phyloP scores from a whole-genome alignment of 495 filamentous ascomycete genomes.

The Annulohypoxylon bovei region DNA sequence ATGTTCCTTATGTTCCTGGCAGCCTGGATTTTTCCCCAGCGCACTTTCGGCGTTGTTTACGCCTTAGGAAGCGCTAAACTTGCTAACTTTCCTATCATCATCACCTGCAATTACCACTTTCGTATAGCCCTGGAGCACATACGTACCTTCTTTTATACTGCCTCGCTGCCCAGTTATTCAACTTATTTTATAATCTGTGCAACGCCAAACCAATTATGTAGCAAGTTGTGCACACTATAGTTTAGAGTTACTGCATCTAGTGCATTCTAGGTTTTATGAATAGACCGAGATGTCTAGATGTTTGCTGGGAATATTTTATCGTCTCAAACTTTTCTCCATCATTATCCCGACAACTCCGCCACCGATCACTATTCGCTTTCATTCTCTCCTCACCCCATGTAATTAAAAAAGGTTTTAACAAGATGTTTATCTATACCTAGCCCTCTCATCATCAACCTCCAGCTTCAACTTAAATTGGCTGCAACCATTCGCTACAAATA shows the following conservation, averaged over 20 bases:
- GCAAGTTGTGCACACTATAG: conserved; percentile 3
- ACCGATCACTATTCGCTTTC: conserved; percentile 5
- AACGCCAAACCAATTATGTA: conserved; percentile 8
- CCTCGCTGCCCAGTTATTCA: not conserved
- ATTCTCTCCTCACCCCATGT: not conserved
- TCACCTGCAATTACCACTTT: conserved; percentile 4
- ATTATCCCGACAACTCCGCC: not conserved
- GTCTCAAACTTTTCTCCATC: not conserved
- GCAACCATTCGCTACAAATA: not conserved
- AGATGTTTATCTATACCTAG: not conserved
- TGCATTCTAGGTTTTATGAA: conserved; percentile 20
- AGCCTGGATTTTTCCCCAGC: conserved; percentile 15
- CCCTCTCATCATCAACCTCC: not conserved
- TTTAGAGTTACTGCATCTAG: conserved; percentile 10
- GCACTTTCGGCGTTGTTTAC: conserved; percentile 7
- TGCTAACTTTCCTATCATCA: not conserved
- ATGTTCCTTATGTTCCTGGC: not conserved
- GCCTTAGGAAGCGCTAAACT: not conserved
- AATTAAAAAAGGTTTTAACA: not conserved
- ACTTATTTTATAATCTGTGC: not conserved
- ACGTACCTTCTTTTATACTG: not conserved
- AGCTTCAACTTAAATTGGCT: conserved; percentile 6
- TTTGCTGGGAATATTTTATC: not conserved
- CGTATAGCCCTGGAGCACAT: too few relatives aligned
- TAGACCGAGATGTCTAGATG: not conserved